phyloP scores from a whole-genome alignment of 1,139 yeast species.

The Hansenula sp. region DNA sequence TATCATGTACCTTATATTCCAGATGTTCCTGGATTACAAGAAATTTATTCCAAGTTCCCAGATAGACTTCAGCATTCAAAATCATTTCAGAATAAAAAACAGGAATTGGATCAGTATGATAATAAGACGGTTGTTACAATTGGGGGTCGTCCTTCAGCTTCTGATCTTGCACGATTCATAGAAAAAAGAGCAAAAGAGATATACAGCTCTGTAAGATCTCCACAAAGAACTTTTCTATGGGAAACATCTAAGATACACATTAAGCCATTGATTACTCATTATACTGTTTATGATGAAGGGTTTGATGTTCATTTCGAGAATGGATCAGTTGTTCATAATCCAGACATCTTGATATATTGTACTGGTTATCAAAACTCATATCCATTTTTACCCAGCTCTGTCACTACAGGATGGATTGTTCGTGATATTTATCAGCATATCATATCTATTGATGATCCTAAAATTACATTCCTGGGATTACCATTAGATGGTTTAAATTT shows the following conservation, averaged over 20 bases:
- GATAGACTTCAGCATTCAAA: constrained; percentile 18
- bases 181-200: constrained; percentile 16
- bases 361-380: constrained; percentile 42
- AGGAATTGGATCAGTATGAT: constrained; percentile 15
- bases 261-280: constrained; percentile 15
- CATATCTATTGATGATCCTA: constrained; percentile 32
- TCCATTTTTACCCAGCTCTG: constrained; percentile 30
- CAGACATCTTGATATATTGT: constrained; percentile 38
- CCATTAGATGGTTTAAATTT: constrained; percentile 24
- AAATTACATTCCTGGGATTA: constrained; percentile 33
- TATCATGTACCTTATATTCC: constrained; percentile 51
- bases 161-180: constrained; percentile 30
- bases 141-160: constrained; percentile 43
- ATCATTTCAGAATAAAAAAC: constrained; percentile 26
- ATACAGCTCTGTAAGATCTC: constrained; percentile 16
- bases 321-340: constrained; percentile 29
- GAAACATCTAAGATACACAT: constrained; percentile 8
- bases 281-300: constrained; percentile 6
- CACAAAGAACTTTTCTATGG: neutral
- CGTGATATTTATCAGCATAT: constrained; percentile 20
- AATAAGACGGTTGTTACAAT: constrained; percentile 35
- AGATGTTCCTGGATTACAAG: constrained; percentile 36
- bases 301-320: constrained; percentile 30
- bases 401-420: constrained; percentile 18
- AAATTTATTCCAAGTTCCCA: constrained; percentile 25